A percentile compares a stretch with the other conserved stretches of the same genome.
These are phyloP conservation scores for Garcia nutans DNA, from an alignment of 345 rosid genomes.

Conservation along the genomic window DNA sequence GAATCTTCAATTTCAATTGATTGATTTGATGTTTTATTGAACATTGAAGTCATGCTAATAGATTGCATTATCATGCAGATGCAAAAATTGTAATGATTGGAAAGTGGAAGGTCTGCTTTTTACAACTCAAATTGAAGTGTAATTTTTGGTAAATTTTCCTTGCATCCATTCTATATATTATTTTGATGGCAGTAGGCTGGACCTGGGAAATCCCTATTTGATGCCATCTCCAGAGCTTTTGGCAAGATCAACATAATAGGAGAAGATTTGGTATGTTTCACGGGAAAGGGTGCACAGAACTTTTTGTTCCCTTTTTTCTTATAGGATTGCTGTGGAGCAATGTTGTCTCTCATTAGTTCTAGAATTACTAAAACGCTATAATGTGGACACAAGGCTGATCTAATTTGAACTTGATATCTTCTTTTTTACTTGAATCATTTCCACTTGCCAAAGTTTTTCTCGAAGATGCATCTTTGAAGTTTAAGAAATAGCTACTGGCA, in stretches of 20 bases:
- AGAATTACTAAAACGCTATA: neutral
- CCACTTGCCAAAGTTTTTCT: neutral
- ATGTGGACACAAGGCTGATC: neutral
- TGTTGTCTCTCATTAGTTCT: neutral
- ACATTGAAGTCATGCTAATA: constrained; percentile 18
- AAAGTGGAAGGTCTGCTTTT: constrained; percentile 71
- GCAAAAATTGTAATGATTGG: constrained; percentile 82
- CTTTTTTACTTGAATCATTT: neutral
- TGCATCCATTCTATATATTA: constrained; percentile 27
- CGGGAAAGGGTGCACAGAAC: constrained; percentile 17
- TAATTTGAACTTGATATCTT: constrained; percentile 2
- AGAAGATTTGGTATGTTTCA: constrained; percentile 82
- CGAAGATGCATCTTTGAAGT: neutral
- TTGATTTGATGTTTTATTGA: constrained; percentile 4
- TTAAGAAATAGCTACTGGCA: neutral
- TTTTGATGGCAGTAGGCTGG: constrained; percentile 75
- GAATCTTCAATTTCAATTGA: constrained; percentile 17
- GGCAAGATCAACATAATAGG: constrained; percentile 81
- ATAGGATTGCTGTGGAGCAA: neutral
- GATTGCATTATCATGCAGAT: constrained; percentile 46
- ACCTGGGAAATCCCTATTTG: constrained; percentile 85
- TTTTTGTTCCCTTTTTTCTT: neutral
- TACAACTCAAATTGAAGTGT: constrained; percentile 13
- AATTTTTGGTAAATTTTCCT: constrained; percentile 18
- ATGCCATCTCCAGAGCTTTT: constrained; percentile 63